Evolutionary conservation across 2,329 filamentous ascomycete genomes (phyloP), one percentile per base, ranked within the genome.

Genomic region (Diaporthe citrichinensis): DNA sequence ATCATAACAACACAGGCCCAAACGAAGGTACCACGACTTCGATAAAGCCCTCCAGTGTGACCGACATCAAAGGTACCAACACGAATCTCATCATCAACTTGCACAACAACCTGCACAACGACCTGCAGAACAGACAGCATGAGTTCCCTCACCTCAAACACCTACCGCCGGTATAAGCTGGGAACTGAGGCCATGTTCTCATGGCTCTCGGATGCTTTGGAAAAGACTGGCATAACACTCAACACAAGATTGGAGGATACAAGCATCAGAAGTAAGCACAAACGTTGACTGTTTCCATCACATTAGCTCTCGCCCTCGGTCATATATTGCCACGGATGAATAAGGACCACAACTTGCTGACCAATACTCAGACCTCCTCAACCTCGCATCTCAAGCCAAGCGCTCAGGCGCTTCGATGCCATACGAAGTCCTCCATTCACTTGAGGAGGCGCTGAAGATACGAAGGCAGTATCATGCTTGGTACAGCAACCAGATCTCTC

Each of bases 381-480:
- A 23, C 20, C 59, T 65, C 31, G 59, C 59, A 20, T 46, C 25
- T 31, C 39, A 8, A 23, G 41, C 41, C 14, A n/a, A 65, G 10
- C 6, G 9, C 15, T 17, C 25, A 12, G 59, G 59, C 3, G 59
- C 25, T 46, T 28, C 36, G 1, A 65, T 65, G 59, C 25, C 59
- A 23, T 31, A 44, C 25, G 39, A 46, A 65, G 59, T 65, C 12
- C n/a, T 65, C 23, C 25, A 31, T 10, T 25, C 59, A 17, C 39
- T 65, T 28, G 41, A 65, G n/a, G 36, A 65, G 14, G 41, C 25
- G 20, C 59, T 65, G n/a, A 65, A 65, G 15, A 28, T 65, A 23
- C 59, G 59, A 8, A 65, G 59, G 46, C n/a, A 34, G 41, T 65
- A 65, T 20, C 39, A 65, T n/a, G 25, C 59, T 15, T 65, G 59